Evolutionary conservation across 495 filamentous ascomycete species (phyloP).

Genomic region (Aspergillus asperescens): DNA sequence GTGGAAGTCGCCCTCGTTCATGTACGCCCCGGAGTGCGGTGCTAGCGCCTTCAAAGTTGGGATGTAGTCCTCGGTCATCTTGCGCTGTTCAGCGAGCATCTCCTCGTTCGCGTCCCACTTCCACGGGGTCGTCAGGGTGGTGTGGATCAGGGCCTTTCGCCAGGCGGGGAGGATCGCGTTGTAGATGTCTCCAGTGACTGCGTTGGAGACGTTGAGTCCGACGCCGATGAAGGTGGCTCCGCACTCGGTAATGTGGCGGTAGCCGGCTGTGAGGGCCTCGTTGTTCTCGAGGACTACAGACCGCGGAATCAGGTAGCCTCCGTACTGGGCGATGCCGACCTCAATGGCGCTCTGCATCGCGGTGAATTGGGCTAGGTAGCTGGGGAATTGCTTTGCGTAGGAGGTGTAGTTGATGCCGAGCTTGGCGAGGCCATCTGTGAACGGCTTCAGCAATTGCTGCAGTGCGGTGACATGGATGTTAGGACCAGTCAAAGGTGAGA

Average conservation of each 20-base stretch:
- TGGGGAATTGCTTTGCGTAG: constrained; percentile 30
- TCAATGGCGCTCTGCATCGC: constrained; percentile 32
- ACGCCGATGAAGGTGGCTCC: constrained; percentile 44
- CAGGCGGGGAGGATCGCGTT: constrained; percentile 56
- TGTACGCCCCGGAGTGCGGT: constrained; percentile 34
- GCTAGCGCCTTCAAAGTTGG: constrained; percentile 38
- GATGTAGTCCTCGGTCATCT: constrained; percentile 38
- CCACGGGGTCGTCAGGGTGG: constrained; percentile 36
- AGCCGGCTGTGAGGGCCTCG: constrained; percentile 34
- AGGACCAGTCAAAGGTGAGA: constrained; percentile 37
- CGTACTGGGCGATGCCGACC: constrained; percentile 48
- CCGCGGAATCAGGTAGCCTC: constrained; percentile 53
- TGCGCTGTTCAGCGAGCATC: constrained; percentile 34
- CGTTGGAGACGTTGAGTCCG: constrained; percentile 34
- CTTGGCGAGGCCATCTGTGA: constrained; percentile 22
- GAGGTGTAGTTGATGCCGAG: constrained; percentile 28
- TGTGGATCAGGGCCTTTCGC: constrained; percentile 49
- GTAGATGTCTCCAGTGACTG: constrained; percentile 41
- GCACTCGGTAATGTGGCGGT: constrained; percentile 37
- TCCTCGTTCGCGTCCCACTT: constrained; percentile 33
- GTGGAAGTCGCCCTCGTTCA: constrained; percentile 44
- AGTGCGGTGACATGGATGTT: constrained; percentile 28
- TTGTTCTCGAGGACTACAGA: constrained; percentile 45
- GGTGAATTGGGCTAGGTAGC: constrained; percentile 44
- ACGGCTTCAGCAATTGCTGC: constrained; percentile 26